These are phyloP conservation scores for Letharia columbiana DNA, from an alignment of 495 filamentous ascomycete genomes.

Conservation along the genomic window DNA sequence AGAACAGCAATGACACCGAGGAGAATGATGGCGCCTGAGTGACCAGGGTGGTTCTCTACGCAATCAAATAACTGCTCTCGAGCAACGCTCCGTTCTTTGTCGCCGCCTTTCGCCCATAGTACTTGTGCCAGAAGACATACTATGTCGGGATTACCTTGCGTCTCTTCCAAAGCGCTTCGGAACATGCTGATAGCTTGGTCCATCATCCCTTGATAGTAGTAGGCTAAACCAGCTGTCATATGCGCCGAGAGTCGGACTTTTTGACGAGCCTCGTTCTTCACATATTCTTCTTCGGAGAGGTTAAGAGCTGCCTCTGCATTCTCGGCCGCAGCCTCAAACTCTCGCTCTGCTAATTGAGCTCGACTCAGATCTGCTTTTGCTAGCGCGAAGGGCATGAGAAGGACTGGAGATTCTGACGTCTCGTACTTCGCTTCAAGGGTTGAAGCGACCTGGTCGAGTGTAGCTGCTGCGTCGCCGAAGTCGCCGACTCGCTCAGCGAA, in stretches of 20 bases:
- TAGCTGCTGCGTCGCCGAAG: constrained; percentile 51
- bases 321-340: constrained; percentile 58
- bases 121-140: constrained; percentile 83
- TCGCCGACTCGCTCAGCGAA: constrained; percentile 73
- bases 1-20: constrained; percentile 75
- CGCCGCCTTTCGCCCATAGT: constrained; percentile 80
- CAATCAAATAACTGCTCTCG: constrained; percentile 71
- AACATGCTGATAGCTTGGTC: constrained; percentile 68
- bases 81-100: constrained; percentile 63
- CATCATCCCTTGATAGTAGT: constrained; percentile 57
- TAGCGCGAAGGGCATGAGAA: constrained; percentile 67
- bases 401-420: constrained; percentile 59
- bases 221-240: constrained; percentile 73
- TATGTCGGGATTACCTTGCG: constrained; percentile 68
- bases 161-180: constrained; percentile 71
- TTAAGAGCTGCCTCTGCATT: constrained; percentile 64
- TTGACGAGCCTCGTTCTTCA: constrained; percentile 49
- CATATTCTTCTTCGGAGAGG: constrained; percentile 51
- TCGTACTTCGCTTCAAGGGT: constrained; percentile 75
- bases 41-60: constrained; percentile 60
- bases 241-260: constrained; percentile 75
- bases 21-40: constrained; percentile 68
- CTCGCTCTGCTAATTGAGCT: constrained; percentile 56
- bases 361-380: constrained; percentile 85
- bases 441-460: constrained; percentile 55